Evolutionary conservation across 306 rosid species (phyloP), one percentile per base, ranked within the genome.

Genomic region (Datisca glomerata): DNA sequence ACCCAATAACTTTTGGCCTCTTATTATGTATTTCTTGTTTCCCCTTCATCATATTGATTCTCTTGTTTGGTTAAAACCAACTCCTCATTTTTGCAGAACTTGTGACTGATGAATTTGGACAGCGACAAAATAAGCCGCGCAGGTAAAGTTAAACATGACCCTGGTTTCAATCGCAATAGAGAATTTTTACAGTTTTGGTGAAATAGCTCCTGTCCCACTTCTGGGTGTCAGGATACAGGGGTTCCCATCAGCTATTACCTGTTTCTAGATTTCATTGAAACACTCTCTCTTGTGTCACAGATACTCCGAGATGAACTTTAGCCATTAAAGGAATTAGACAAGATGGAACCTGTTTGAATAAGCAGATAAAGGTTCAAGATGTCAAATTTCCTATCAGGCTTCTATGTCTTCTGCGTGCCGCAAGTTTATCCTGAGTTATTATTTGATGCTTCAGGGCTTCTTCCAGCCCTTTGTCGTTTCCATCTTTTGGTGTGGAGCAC

Each of bases 301-400:
- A 74, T 87, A 87, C 59, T 87, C 97, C 8, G 93, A 83, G 85
- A 87, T 87, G 97, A 87, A 76, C 54, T 66, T 85, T 72, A 73
- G 94, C 37, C 73, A 76, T 58, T 87, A 76, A 87, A 71, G 71
- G 69, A 41, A 70, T 55, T 67, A 44, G 56, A 44, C 59, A 57
- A 49, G 63, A 71, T 47, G 66, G 61, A 76, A 58, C 79, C 72
- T 67, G 76, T 69, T 74, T 72, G 71, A 83, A 67, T 76, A 67
- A 83, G 64, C 69, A 76, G 87, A 84, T 82, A 49, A 12, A 43
- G 14, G 43, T 44, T 57, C 52, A 46, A 43, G 57, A 46, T 24
- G 22, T 50, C 19, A 17, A 32, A 25, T 41, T 25, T 64, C 21
- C 36, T 8, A 7, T 31, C n/a, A 31, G n/a, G 36, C 36, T 31